Conservation (phyloP, 2,329 filamentous ascomycete genomes). For the Paraphaeosphaeria minitans region DNA sequence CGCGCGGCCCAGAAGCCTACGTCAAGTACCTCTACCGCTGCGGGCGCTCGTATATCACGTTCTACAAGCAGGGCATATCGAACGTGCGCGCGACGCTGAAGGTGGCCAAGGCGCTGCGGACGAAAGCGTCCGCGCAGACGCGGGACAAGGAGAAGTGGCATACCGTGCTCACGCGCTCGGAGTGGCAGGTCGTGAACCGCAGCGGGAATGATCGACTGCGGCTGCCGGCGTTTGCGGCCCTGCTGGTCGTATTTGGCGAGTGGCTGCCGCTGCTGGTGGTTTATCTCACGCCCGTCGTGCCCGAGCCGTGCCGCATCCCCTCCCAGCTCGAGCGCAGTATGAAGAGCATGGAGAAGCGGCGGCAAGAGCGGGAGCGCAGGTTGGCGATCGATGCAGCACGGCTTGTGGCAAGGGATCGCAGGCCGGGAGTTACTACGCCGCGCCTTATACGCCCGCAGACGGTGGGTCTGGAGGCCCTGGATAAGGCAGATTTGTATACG, state of each 20-base stretch:
- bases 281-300: constrained; percentile 72
- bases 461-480: constrained; percentile 13
- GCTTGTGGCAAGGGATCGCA: constrained; percentile 22
- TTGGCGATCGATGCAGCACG: constrained; percentile 24
- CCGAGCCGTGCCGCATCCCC: constrained; percentile 82
- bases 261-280: constrained; percentile 82
- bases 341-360: constrained; percentile 54
- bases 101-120: constrained; percentile 51
- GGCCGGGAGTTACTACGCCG: background rate
- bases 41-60: constrained; percentile 77
- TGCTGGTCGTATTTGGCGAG: constrained; percentile 82
- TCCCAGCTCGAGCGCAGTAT: constrained; percentile 69
- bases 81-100: constrained; percentile 72
- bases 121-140: constrained; percentile 28
- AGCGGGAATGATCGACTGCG: constrained; percentile 75
- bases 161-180: constrained; percentile 61
- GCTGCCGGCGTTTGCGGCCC: constrained; percentile 75
- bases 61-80: constrained; percentile 87
- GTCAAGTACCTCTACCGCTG: constrained; percentile 63
- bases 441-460: constrained; percentile 2
- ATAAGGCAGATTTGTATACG: constrained; percentile 20
- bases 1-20: constrained; percentile 53
- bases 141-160: constrained; percentile 10
- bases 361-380: constrained; percentile 22
- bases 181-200: constrained; percentile 72